Evolutionary conservation across 352 stramenopile genomes (phyloP).

Genomic region (Phytophthora tentaculata): DNA sequence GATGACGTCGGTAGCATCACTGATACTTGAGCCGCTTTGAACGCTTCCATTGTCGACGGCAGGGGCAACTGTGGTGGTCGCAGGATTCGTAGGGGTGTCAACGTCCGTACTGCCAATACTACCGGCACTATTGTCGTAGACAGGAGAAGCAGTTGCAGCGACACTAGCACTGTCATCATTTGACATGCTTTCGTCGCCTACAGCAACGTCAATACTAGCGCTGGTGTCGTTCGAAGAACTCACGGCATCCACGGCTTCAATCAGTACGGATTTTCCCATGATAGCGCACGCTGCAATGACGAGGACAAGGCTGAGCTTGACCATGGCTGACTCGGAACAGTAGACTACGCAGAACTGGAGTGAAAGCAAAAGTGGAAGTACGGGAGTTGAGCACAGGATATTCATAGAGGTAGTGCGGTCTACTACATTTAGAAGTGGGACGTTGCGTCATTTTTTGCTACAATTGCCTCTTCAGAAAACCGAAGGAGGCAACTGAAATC

Average conservation of each 20-base stretch:
- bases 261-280: neutral
- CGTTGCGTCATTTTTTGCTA: neutral
- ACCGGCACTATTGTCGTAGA: neutral
- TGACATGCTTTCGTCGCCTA: neutral
- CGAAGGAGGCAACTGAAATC: too few relatives aligned
- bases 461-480: too few relatives aligned
- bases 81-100: too few relatives aligned
- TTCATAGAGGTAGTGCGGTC: too few relatives aligned
- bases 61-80: too few relatives aligned
- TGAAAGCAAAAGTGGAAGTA: neutral
- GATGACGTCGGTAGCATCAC: too few relatives aligned
- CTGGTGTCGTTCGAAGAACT: constrained; percentile 8
- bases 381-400: neutral
- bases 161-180: neutral
- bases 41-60: too few relatives aligned
- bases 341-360: neutral
- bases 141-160: neutral
- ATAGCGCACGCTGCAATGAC: constrained; percentile 4
- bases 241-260: neutral
- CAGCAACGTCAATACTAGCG: neutral
- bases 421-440: neutral
- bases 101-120: too few relatives aligned
- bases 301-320: constrained; percentile 31
- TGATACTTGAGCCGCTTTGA: too few relatives aligned
- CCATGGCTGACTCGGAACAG: constrained; percentile 10